Base-by-base conservation (phyloP, 1,284 basidiomycete species). In the Fistulina hepatica region DNA sequence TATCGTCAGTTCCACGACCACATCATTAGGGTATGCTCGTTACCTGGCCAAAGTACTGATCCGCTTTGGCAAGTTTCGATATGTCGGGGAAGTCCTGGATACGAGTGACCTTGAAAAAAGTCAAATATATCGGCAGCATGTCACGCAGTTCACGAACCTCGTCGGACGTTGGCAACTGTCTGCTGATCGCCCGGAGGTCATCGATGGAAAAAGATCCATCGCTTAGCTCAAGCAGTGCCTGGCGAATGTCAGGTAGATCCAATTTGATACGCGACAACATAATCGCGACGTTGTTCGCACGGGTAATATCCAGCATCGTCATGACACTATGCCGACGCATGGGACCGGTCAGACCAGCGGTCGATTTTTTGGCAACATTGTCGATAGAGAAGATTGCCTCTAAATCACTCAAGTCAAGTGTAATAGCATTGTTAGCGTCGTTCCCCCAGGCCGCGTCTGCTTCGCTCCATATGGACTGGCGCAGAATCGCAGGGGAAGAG, bases 211-310 rank as follows among this genome's bases (percentile, higher is more conserved):
- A 54, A 22, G 57, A 65, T 3, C 64, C 52, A 47, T 91, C 86
- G 44, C 89, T 75, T 5, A 91, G 48, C 24, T 74, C 69, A 8
- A 91, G 53, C 8, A 92, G 56, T 0, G 84, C 81, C 38, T 61
- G 65, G 20, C 74, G 68, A 44, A 92, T 83, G 12, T 75, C 72
- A 1, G 69, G 53, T 30, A 76, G 67, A 3, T 66, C 61, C 32
- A 81, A 56, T 55, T 81, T 83, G 41, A 92, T 74, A 7, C 76
- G 66, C 3, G 78, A 75, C 2, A 93, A 61, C 79, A 91, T 84
- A 48, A 92, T 89, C 2, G 74, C 80, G 47, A 91, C 68, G 50
- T 91, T 84, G 47, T 89, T 88, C 2, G 89, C 84, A n/a, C 86
- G 68, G 8, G 75, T 81, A 33, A 83, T 82, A 50, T 88, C 80